Evolutionary conservation across 352 stramenopile species (phyloP).

Genomic region (Globisporangium ultimum): DNA sequence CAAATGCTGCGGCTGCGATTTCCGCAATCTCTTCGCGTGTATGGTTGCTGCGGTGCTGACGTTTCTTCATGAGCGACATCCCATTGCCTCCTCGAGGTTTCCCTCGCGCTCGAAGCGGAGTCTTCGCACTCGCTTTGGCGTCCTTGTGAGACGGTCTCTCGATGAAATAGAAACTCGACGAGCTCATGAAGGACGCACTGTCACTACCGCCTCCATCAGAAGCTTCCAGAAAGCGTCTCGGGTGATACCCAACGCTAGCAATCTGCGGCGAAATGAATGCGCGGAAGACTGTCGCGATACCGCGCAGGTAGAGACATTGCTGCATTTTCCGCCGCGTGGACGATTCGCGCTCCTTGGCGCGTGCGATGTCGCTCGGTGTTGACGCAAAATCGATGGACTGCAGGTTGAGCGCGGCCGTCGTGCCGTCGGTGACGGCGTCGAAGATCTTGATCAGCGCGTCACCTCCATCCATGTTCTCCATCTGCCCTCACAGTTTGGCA

Average conservation of each 20-base stretch:
- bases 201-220: not conserved
- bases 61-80: slow-evolving; percentile 13
- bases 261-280: slow-evolving; percentile 43
- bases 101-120: not conserved
- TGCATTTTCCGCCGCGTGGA: slow-evolving; percentile 40
- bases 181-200: not conserved
- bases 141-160: slow-evolving; percentile 12
- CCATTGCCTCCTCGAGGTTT: not conserved
- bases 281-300: slow-evolving; percentile 38
- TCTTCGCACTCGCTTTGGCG: slow-evolving; percentile 4
- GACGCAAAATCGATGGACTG: slow-evolving; percentile 41
- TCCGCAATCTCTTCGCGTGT: slow-evolving; percentile 20
- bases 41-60: slow-evolving; percentile 7
- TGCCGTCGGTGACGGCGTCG: slow-evolving; percentile 33
- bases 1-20: slow-evolving; percentile 2
- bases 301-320: slow-evolving; percentile 58
- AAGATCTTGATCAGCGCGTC: slow-evolving; percentile 51
- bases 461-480: slow-evolving; percentile 44
- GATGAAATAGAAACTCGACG: slow-evolving; percentile 7
- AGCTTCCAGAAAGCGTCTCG: slow-evolving; percentile 22
- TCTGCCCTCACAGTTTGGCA: slow-evolving; percentile 24
- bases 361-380: slow-evolving; percentile 25
- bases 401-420: slow-evolving; percentile 43
- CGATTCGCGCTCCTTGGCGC: slow-evolving; percentile 25
- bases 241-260: slow-evolving; percentile 37